A percentile compares a stretch with the other conserved stretches of the same genome.
Evolutionary conservation across 495 filamentous ascomycete species (phyloP).

Genomic region (Tirmania nivea): DNA sequence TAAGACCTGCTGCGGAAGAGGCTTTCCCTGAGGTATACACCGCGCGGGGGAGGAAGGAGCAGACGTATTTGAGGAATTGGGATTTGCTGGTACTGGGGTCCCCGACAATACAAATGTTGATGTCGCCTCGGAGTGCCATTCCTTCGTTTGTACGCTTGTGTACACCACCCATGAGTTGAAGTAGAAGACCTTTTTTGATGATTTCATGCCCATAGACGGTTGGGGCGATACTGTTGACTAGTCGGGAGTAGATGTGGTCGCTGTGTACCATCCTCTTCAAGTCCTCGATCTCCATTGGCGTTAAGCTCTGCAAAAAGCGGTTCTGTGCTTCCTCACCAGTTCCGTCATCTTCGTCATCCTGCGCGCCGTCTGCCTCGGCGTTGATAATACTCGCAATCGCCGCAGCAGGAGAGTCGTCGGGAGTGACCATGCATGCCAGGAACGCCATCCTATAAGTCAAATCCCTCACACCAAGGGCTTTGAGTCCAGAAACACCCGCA

Average conservation of each 20-base stretch:
- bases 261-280: conserved; percentile 81
- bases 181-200: conserved; percentile 87
- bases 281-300: conserved; percentile 68
- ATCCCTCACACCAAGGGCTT: conserved; percentile 82
- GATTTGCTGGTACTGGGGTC: conserved; percentile 97
- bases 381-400: conserved; percentile 5
- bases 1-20: conserved; percentile 91
- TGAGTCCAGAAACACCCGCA: conserved; percentile 64
- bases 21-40: conserved; percentile 98
- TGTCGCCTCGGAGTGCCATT: conserved; percentile 82
- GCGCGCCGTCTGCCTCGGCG: conserved; percentile 5
- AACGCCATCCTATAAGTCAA: conserved; percentile 95
- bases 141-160: conserved; percentile 76
- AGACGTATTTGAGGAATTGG: conserved; percentile 96
- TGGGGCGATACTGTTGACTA: conserved; percentile 72
- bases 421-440: conserved; percentile 88
- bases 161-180: conserved; percentile 86
- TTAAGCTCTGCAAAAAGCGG: conserved; percentile 64
- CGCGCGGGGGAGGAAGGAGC: conserved; percentile 80
- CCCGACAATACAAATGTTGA: conserved; percentile 97
- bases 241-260: conserved; percentile 79
- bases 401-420: conserved; percentile 58
- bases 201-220: conserved; percentile 95
- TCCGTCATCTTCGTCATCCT: conserved; percentile 18
- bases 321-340: conserved; percentile 34